phyloP scores from a whole-genome alignment of 1,139 yeast species.

The Pichia sorboxylosa region DNA sequence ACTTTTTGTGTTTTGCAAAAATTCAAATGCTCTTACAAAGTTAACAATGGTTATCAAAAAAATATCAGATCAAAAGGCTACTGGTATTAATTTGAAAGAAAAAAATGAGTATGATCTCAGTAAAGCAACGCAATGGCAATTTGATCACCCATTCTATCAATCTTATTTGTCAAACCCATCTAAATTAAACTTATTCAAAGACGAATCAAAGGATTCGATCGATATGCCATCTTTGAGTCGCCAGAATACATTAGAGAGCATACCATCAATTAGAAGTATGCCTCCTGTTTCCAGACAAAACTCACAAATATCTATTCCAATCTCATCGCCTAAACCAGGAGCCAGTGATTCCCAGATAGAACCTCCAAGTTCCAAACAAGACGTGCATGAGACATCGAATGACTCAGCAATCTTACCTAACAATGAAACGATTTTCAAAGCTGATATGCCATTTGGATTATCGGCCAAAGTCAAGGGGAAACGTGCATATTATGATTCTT shows the following conservation, averaged over 20 bases:
- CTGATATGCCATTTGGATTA: slow-evolving; percentile 50
- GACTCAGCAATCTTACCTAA: slow-evolving; percentile 1
- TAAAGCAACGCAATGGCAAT: not conserved
- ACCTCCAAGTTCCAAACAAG: slow-evolving; percentile 1
- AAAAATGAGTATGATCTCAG: slow-evolving; percentile 7
- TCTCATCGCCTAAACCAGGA: not conserved
- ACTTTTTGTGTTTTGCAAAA: slow-evolving; percentile 40
- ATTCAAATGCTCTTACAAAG: slow-evolving; percentile 18
- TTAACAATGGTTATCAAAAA: slow-evolving; percentile 13
- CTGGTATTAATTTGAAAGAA: slow-evolving; percentile 6
- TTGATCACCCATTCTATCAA: slow-evolving; percentile 1
- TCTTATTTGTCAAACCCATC: not conserved
- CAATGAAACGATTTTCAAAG: slow-evolving; percentile 23
- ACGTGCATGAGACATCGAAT: not conserved
- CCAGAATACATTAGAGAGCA: slow-evolving; percentile 12
- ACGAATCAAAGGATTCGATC: slow-evolving; percentile 4
- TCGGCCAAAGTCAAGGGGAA: slow-evolving; percentile 50
- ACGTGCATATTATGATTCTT: slow-evolving; percentile 36
- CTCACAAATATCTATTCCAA: slow-evolving; percentile 9
- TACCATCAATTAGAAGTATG: slow-evolving; percentile 10
- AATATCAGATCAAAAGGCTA: slow-evolving; percentile 13
- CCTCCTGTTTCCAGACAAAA: slow-evolving; percentile 6
- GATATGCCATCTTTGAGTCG: slow-evolving; percentile 10
- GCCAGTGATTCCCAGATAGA: slow-evolving; percentile 1
- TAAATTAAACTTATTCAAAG: not conserved